A percentile compares a stretch with the other conserved stretches of the same genome.
Conservation (phyloP, 495 filamentous ascomycete species). For the Venustampulla echinocandica region DNA sequence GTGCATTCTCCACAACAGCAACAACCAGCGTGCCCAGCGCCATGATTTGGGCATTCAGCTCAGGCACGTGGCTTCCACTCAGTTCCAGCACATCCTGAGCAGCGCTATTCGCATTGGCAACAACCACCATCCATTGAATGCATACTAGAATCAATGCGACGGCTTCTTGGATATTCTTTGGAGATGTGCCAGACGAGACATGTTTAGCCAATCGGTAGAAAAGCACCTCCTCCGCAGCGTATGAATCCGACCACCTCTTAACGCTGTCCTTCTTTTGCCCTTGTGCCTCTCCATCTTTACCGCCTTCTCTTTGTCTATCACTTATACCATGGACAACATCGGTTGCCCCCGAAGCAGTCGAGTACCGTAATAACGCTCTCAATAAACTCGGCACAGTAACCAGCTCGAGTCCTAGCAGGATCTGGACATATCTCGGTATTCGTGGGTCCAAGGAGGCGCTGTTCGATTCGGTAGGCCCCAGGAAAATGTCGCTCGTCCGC, state of each 20-base stretch:
- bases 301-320: not conserved
- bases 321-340: no score
- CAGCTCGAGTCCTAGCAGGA: conserved; percentile 40
- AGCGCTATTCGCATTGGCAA: conserved; percentile 21
- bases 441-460: conserved; percentile 52
- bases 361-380: conserved; percentile 49
- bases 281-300: conserved; percentile 16
- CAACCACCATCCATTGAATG: conserved; percentile 31
- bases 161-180: conserved; percentile 23
- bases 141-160: conserved; percentile 23
- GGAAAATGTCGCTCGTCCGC: conserved; percentile 49
- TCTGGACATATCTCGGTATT: conserved; percentile 53
- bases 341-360: conserved; percentile 37
- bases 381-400: conserved; percentile 51
- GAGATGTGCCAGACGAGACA: conserved; percentile 29
- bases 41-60: conserved; percentile 32
- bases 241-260: conserved; percentile 40
- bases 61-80: conserved; percentile 29
- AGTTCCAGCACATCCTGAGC: conserved; percentile 27
- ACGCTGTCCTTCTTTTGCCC: conserved; percentile 13
- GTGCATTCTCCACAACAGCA: conserved; percentile 40
- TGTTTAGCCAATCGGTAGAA: conserved; percentile 43
- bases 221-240: conserved; percentile 38
- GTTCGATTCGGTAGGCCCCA: conserved; percentile 43
- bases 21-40: conserved; percentile 46